A percentile compares a stretch with the other conserved stretches of the same genome.
Evolutionary conservation across 805 yeast species (phyloP).

Genomic region (Isabelozyma rhagii): DNA sequence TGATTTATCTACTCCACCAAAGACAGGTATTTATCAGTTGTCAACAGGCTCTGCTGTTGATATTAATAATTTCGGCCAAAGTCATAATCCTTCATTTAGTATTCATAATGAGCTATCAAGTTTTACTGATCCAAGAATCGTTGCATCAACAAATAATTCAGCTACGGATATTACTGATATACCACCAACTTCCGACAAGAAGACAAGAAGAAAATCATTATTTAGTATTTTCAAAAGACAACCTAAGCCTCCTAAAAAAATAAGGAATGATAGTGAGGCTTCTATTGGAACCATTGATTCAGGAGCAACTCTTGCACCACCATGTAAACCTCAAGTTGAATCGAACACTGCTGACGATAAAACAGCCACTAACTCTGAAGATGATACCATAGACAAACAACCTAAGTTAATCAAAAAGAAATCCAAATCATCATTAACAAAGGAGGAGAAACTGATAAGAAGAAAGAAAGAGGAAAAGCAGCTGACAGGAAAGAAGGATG

Average conservation of each 20-base stretch:
- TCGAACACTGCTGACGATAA: neutral
- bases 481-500: neutral
- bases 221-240: constrained; percentile 33
- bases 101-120: constrained; percentile 7
- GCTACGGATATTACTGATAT: neutral
- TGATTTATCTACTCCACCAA: constrained; percentile 5
- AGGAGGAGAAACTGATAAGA: too few relatives aligned
- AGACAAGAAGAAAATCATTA: constrained; percentile 26
- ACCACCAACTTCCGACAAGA: constrained; percentile 1
- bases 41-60: constrained; percentile 37
- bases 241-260: constrained; percentile 5
- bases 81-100: constrained; percentile 35
- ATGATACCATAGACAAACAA: neutral
- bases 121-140: neutral
- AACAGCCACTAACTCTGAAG: neutral
- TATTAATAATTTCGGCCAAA: constrained; percentile 37
- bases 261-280: neutral
- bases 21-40: constrained; percentile 10
- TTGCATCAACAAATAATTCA: neutral
- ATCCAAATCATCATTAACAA: neutral
- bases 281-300: neutral
- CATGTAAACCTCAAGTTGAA: neutral
- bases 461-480: too few relatives aligned
- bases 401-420: neutral
- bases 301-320: neutral